Conservation (phyloP, 2,329 filamentous ascomycete genomes). For the Reticulascus tulasneorum region DNA sequence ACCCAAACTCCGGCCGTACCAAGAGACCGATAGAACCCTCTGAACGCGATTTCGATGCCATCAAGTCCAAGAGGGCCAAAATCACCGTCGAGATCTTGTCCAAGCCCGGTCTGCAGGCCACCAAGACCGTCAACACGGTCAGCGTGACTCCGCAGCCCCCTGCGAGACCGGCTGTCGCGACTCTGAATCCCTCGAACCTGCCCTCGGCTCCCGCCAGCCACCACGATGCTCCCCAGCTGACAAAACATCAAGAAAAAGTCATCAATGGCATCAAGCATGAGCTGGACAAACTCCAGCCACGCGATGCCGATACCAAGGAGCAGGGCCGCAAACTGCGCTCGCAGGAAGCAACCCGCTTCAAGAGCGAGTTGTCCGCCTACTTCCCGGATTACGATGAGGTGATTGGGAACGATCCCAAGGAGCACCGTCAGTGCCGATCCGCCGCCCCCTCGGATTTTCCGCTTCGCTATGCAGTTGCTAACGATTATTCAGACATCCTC, state of each 20-base stretch:
- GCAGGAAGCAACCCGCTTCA: slow-evolving; percentile 78
- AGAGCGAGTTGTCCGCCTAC: slow-evolving; percentile 86
- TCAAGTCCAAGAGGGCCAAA: slow-evolving; percentile 45
- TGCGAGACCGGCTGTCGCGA: slow-evolving; percentile 11
- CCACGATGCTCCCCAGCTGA: slow-evolving; percentile 24
- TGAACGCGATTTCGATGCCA: slow-evolving; percentile 40
- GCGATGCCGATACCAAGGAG: slow-evolving; percentile 37
- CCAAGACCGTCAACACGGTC: slow-evolving; percentile 16
- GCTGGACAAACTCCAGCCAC: slow-evolving; percentile 52
- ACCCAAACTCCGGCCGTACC: slow-evolving; percentile 33
- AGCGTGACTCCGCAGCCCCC: slow-evolving; percentile 10
- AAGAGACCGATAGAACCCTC: slow-evolving; percentile 45
- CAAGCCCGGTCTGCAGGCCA: slow-evolving; percentile 16
- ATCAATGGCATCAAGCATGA: slow-evolving; percentile 61
- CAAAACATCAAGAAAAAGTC: slow-evolving; percentile 54
- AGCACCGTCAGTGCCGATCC: slow-evolving; percentile 75
- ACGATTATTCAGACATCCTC: slow-evolving; percentile 58
- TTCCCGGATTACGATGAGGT: slow-evolving; percentile 94
- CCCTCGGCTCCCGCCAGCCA: slow-evolving; percentile 17
- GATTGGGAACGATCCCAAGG: slow-evolving; percentile 78
- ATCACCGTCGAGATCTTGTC: slow-evolving; percentile 50
- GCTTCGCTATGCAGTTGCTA: background rate
- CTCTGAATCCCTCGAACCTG: slow-evolving; percentile 13
- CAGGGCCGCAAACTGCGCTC: slow-evolving; percentile 78
- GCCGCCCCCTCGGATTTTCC: too few relatives aligned